These are phyloP conservation scores for Penicillium simplicissimum DNA, from an alignment of 495 filamentous ascomycete genomes.

Conservation along the genomic window DNA sequence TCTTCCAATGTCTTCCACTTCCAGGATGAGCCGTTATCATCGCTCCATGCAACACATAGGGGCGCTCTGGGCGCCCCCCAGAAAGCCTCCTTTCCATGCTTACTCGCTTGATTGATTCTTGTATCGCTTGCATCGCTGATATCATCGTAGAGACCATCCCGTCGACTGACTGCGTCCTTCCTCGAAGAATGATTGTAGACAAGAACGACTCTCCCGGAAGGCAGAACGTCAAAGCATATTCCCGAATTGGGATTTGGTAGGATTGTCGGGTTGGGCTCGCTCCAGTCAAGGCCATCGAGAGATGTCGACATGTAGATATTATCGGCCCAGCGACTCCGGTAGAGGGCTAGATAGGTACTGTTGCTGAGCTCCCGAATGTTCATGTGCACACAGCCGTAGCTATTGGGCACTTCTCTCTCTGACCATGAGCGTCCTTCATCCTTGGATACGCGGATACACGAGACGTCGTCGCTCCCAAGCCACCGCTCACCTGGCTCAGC, in stretches of 20 bases:
- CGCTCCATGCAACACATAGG: conserved; percentile 27
- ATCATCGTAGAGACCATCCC: conserved; percentile 30
- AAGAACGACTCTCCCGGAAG: conserved; percentile 25
- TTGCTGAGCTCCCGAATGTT: conserved; percentile 25
- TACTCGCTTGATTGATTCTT: conserved; percentile 22
- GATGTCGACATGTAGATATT: conserved; percentile 25
- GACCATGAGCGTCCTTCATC: conserved; percentile 24
- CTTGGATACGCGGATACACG: conserved; percentile 21
- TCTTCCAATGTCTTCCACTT: conserved; percentile 23
- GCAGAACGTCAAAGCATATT: conserved; percentile 28
- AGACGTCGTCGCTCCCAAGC: conserved; percentile 30
- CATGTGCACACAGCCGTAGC: conserved; percentile 29
- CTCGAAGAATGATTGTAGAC: conserved; percentile 31
- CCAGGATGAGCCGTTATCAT: conserved; percentile 24
- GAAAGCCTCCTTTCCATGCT: conserved; percentile 29
- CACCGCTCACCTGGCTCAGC: conserved; percentile 24
- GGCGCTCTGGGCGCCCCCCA: conserved; percentile 31
- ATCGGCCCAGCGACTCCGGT: conserved; percentile 30
- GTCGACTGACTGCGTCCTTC: conserved; percentile 22
- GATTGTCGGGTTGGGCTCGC: conserved; percentile 20
- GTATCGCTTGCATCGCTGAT: conserved; percentile 25
- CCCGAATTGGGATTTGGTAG: conserved; percentile 30
- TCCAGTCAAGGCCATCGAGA: conserved; percentile 23
- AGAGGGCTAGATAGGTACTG: conserved; percentile 24
- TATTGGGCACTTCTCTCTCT: conserved; percentile 22